Base-by-base conservation (phyloP, 2,329 filamentous ascomycete genomes). In the Diaporthe capsici region DNA sequence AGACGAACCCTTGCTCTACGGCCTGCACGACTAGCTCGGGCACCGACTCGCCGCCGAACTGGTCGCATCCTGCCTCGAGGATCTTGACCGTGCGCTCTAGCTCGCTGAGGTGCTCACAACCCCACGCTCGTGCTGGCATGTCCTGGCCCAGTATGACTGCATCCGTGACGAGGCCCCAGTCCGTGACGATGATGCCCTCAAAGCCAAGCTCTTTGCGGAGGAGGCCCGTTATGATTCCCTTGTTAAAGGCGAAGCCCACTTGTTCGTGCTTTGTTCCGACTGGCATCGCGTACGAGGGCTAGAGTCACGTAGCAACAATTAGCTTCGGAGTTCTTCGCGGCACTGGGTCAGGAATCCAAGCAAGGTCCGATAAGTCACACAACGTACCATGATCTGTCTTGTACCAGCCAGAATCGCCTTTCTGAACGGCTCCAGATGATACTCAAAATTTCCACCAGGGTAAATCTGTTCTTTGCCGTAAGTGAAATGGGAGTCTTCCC, bases 91-190 rank as follows among this genome's bases (percentile, higher is more conserved):
- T 84, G 12, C 87, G 82, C 75, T 89, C 82, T 1, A 85, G 78
- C 73, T 84, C 86, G 28, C 79, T 85, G 2, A 87, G 80, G 70
- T 85, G 79, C 76, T 90, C 88, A 0, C 86, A 83, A 1, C 88
- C 88, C 88, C 88, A 90, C 3, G 86, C 86, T 15, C 87, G 84
- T 0, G 87, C 87, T 0, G 85, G 86, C 84, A 88, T 85, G 47
- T 85, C 81, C 77, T 88, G 84, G 2, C 86, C 87, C 0, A 78
- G 39, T 42, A 88, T 85, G 1, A 80, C 75, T 0, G 79, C 79
- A 61, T 88, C 86, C 0, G 88, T 90, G 31, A 90, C 83, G 4
- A 90, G 82, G 1, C 88, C 87, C 88, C 88, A 90, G 76, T 90
- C 88, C 0, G 86, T 88, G 2, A 86, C 83, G 0, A 90, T 84